Conservation (phyloP, 257 asterid species). For the Cruciata laevipes region DNA sequence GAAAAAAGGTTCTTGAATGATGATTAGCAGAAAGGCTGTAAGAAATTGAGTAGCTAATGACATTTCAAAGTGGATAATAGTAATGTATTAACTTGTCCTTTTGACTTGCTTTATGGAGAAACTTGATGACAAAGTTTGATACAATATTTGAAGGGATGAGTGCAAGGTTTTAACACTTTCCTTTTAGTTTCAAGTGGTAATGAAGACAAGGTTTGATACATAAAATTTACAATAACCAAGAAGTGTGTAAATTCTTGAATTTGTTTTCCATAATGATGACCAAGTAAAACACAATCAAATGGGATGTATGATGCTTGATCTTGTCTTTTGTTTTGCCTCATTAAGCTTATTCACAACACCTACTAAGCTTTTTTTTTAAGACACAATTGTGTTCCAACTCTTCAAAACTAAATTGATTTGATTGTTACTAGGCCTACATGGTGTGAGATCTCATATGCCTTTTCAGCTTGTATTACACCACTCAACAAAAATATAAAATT, state of each 20-base stretch:
- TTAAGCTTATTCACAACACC: not conserved
- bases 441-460: no score
- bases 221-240: not conserved
- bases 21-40: slow-evolving; percentile 23
- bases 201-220: not conserved
- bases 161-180: slow-evolving; percentile 9
- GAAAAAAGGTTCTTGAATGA: slow-evolving; percentile 17
- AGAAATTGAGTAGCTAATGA: not conserved
- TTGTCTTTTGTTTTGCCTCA: slow-evolving; percentile 8
- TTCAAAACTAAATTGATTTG: no score
- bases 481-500: no score
- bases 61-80: slow-evolving; percentile 5
- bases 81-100: slow-evolving; percentile 8
- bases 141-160: not conserved
- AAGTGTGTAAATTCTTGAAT: not conserved
- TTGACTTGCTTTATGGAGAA: slow-evolving; percentile 12
- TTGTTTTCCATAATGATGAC: not conserved
- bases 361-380: no score
- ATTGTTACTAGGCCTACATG: no score
- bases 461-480: no score
- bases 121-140: slow-evolving; percentile 16
- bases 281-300: not conserved
- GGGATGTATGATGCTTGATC: slow-evolving; percentile 6
- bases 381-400: not conserved
- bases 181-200: slow-evolving; percentile 16